phyloP scores from a whole-genome alignment of 805 yeast species.

The Priceomyces haplophilus region DNA sequence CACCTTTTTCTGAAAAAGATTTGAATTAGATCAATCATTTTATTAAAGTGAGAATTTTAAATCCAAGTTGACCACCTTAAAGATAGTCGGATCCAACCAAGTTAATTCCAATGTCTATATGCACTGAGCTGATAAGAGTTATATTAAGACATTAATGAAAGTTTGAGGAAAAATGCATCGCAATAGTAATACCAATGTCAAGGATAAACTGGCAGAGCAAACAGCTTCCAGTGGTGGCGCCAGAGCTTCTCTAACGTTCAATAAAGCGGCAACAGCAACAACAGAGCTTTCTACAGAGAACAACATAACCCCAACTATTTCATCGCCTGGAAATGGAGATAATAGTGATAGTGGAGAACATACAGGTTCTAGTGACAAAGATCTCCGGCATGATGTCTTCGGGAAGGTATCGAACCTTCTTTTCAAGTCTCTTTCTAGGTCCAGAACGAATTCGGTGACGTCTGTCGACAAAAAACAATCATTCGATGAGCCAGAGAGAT shows the following conservation, averaged over 20 bases:
- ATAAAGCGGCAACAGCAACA: slow-evolving; percentile 12
- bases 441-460: slow-evolving; percentile 12
- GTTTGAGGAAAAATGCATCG: background rate
- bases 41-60: background rate
- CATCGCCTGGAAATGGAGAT: slow-evolving; percentile 8
- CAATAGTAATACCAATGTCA: background rate
- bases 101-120: background rate
- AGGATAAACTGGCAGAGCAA: background rate
- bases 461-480: slow-evolving; percentile 5
- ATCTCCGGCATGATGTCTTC: slow-evolving; percentile 22
- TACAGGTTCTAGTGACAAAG: slow-evolving; percentile 4
- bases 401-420: slow-evolving; percentile 33
- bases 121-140: background rate
- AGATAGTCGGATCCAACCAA: background rate
- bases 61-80: background rate
- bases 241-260: slow-evolving; percentile 11
- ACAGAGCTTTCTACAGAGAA: slow-evolving; percentile 12
- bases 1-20: background rate
- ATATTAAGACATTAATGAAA: background rate
- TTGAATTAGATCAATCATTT: background rate
- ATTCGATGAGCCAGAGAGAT: background rate
- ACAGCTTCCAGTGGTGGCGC: slow-evolving; percentile 9
- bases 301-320: slow-evolving; percentile 11
- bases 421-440: slow-evolving; percentile 21
- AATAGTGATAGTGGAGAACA: background rate